Percentiles rank a stretch among this genome's conserved stretches.
phyloP scores from a whole-genome alignment of 140 eudicot species.

The Erigeron philadelphicus region DNA sequence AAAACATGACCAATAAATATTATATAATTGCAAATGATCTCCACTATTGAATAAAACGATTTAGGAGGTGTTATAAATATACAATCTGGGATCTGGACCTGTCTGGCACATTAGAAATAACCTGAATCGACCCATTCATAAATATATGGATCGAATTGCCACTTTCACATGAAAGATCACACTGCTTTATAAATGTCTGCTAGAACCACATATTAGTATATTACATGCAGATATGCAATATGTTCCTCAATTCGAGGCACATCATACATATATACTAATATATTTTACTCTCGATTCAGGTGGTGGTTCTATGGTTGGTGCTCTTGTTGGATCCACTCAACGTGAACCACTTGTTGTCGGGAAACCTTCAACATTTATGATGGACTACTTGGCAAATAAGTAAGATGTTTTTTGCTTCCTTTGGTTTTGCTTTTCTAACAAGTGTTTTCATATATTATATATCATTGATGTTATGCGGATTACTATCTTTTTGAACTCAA shows the following conservation, averaged over 20 bases:
- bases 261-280: not conserved
- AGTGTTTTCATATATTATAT: not conserved
- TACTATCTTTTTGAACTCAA: not conserved
- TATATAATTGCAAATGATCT: not conserved
- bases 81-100: not conserved
- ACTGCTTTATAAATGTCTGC: not conserved
- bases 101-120: not conserved
- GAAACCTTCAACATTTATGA: slow-evolving; percentile 98
- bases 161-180: slow-evolving; percentile 3
- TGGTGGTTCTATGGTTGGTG: slow-evolving; percentile 99
- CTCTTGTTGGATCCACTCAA: slow-evolving; percentile 82
- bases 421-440: slow-evolving; percentile 11
- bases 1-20: not conserved
- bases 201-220: not conserved
- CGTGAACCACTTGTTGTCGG: slow-evolving; percentile 88
- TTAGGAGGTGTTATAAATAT: not conserved
- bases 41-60: not conserved
- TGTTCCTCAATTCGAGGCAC: slow-evolving; percentile 2
- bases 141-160: not conserved
- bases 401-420: slow-evolving; percentile 27
- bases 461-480: not conserved
- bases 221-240: not conserved
- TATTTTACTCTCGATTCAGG: slow-evolving; percentile 41
- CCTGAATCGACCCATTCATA: not conserved
- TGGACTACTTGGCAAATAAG: slow-evolving; percentile 90